Evolutionary conservation across 2,329 filamentous ascomycete genomes (phyloP).

Genomic region (Beauveria sp.): DNA sequence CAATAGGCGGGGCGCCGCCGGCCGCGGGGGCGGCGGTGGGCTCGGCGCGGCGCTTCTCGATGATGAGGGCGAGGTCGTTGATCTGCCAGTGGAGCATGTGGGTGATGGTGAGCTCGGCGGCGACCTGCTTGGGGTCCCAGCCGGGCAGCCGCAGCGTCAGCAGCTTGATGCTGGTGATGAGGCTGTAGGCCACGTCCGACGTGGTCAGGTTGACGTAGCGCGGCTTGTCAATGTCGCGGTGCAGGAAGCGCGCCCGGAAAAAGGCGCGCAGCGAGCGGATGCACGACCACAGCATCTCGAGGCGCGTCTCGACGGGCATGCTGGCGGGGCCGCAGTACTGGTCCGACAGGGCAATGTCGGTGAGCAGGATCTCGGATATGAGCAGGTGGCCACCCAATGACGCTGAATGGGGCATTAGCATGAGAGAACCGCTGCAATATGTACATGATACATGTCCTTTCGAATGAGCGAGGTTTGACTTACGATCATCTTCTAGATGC

Average conservation of each 20-base stretch:
- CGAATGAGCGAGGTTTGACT: conserved; percentile 8
- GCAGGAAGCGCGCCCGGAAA: conserved; percentile 28
- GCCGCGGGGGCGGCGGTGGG: conserved; percentile 12
- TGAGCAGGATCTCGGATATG: conserved; percentile 39
- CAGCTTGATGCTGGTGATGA: conserved; percentile 40
- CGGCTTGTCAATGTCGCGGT: conserved; percentile 27
- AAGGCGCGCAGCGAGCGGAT: conserved; percentile 32
- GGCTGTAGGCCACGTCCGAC: conserved; percentile 39
- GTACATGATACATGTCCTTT: no score
- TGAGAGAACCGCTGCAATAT: background rate
- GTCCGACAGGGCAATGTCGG: conserved; percentile 38
- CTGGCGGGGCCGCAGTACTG: conserved; percentile 20
- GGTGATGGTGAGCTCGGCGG: conserved; percentile 12
- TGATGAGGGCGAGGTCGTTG: conserved; percentile 22
- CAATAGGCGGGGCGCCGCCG: conserved; percentile 8
- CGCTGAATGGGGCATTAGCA: conserved; percentile 19
- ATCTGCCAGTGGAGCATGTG: conserved; percentile 22
- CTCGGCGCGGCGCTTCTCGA: conserved; percentile 22
- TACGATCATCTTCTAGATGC: conserved; percentile 28
- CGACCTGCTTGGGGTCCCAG: conserved; percentile 32
- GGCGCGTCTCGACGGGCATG: conserved; percentile 31
- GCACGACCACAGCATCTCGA: conserved; percentile 40
- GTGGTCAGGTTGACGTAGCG: conserved; percentile 35
- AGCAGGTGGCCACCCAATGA: conserved; percentile 34
- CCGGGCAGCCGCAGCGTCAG: conserved; percentile 36